A percentile compares a stretch with the other conserved stretches of the same genome.
Evolutionary conservation across 164 flowering plant species (phyloP).

Genomic region (Vitis riparia): DNA sequence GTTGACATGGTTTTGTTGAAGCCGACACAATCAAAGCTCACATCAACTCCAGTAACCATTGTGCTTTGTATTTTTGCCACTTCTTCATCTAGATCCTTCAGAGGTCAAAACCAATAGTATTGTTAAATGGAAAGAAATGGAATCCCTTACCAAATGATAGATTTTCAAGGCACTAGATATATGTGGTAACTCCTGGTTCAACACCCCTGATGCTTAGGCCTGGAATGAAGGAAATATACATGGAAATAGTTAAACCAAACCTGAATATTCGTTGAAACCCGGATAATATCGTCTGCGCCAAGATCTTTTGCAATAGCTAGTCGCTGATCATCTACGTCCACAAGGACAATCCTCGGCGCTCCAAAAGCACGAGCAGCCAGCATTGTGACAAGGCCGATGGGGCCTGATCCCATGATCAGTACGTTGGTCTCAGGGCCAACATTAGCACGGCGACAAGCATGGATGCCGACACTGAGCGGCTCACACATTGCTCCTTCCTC

Average conservation of each 20-base stretch:
- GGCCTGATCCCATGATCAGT: constrained; percentile 76
- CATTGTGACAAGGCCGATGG: constrained; percentile 71
- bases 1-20: constrained; percentile 68
- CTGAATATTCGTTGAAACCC: constrained; percentile 59
- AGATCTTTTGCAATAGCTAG: constrained; percentile 68
- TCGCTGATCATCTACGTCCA: constrained; percentile 62
- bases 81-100: constrained; percentile 52
- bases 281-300: constrained; percentile 57
- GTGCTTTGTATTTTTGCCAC: constrained; percentile 43
- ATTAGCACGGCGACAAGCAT: constrained; percentile 73
- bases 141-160: too few relatives aligned
- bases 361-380: constrained; percentile 85
- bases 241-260: constrained; percentile 21
- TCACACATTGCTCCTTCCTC: constrained; percentile 98
- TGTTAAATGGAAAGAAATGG: neutral
- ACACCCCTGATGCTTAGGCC: too few relatives aligned
- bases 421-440: constrained; percentile 69
- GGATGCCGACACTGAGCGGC: constrained; percentile 83
- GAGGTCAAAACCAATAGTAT: neutral
- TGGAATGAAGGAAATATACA: too few relatives aligned
- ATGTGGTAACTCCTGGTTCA: too few relatives aligned
- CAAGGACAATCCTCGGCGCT: constrained; percentile 58
- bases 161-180: too few relatives aligned
- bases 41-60: constrained; percentile 52
- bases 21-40: constrained; percentile 72